These are phyloP conservation scores for Venturia aucupariae DNA, from an alignment of 2,329 filamentous ascomycete genomes.

Conservation along the genomic window DNA sequence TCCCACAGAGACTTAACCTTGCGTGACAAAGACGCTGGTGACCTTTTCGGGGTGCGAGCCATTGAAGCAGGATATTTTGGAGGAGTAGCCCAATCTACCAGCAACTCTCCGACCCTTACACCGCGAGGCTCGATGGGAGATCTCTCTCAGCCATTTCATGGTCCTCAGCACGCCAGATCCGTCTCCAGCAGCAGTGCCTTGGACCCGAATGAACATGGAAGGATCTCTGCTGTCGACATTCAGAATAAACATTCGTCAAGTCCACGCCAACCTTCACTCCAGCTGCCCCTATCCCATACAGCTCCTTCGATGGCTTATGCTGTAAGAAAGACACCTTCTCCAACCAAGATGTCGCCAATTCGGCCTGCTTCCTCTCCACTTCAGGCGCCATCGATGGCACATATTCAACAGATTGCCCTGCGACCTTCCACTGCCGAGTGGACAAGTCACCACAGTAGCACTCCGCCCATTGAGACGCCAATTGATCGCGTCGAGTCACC, in stretches of 20 bases:
- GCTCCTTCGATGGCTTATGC: background rate
- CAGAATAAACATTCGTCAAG: background rate
- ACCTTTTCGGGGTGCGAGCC: constrained; percentile 32
- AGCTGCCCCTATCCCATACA: background rate
- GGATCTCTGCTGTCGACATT: background rate
- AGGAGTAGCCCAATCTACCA: constrained; percentile 28
- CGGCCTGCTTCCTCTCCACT: background rate
- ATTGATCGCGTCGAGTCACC: background rate
- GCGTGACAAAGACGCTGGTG: constrained; percentile 21
- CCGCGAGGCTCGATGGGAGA: background rate
- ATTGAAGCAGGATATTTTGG: constrained; percentile 34
- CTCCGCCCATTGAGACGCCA: background rate
- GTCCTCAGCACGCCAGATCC: background rate
- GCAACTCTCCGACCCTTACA: background rate
- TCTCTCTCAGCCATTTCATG: background rate
- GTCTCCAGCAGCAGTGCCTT: background rate
- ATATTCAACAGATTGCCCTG: background rate
- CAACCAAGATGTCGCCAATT: background rate
- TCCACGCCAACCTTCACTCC: background rate
- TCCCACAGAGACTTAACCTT: constrained; percentile 20
- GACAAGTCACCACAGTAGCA: background rate
- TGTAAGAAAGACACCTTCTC: background rate
- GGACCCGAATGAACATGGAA: background rate
- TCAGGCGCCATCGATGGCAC: background rate
- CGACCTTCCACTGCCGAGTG: background rate